Evolutionary conservation across 345 rosid species (phyloP).

Genomic region (Corchorus capsularis): DNA sequence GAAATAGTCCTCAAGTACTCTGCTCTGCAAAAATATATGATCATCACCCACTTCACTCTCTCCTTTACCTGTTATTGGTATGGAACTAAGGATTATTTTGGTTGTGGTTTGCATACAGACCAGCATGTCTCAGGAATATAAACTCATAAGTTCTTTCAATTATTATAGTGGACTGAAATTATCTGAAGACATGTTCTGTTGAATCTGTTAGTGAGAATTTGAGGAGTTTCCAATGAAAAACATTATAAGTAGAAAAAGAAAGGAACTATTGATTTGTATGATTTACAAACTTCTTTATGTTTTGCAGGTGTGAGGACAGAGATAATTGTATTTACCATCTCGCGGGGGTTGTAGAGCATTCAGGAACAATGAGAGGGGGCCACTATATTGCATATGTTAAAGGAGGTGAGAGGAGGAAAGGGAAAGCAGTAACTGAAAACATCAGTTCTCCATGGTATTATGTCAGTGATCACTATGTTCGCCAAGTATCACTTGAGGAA

Average conservation of each 20-base stretch:
- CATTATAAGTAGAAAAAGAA: neutral
- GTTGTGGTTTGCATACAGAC: neutral
- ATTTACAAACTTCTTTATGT: neutral
- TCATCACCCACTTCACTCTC: too few species aligned
- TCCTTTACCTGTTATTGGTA: too few species aligned
- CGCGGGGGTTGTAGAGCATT: slow-evolving; percentile 86
- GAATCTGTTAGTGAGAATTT: neutral
- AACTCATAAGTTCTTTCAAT: neutral
- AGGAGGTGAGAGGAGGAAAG: slow-evolving; percentile 45
- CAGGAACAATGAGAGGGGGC: slow-evolving; percentile 92
- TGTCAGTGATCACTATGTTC: slow-evolving; percentile 68
- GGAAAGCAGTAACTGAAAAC: slow-evolving; percentile 32
- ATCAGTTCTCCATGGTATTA: slow-evolving; percentile 64
- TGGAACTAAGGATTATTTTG: neutral
- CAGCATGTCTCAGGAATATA: neutral
- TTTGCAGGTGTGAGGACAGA: slow-evolving; percentile 43
- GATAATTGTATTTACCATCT: slow-evolving; percentile 54
- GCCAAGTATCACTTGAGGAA: slow-evolving; percentile 67
- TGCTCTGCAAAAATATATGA: too few species aligned
- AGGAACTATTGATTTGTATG: neutral
- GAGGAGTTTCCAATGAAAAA: neutral
- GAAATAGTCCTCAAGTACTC: neutral
- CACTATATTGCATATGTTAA: slow-evolving; percentile 88
- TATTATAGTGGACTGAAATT: neutral
- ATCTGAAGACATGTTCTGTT: neutral